Conservation (phyloP, 208 protist species). For the Novymonas esmeraldas region DNA sequence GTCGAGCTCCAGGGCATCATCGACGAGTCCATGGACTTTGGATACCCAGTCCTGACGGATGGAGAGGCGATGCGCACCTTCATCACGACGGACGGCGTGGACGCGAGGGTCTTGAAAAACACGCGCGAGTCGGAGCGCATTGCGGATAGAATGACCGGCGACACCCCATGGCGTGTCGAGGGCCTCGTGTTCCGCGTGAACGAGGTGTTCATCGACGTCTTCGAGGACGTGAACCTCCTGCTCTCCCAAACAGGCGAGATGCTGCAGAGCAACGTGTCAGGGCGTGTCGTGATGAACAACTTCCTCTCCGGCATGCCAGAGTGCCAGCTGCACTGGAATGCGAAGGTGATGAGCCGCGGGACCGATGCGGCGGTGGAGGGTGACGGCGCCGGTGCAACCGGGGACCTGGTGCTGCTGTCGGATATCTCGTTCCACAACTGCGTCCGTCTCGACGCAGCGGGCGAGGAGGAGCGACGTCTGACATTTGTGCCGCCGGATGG, state of each 20-base stretch:
- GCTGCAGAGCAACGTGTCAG: slow-evolving; percentile 93
- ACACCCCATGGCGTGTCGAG: slow-evolving; percentile 92
- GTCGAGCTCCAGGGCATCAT: slow-evolving; percentile 97
- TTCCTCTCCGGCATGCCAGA: slow-evolving; percentile 99
- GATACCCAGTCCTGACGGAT: slow-evolving; percentile 96
- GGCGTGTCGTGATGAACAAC: slow-evolving; percentile 95
- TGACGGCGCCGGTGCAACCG: slow-evolving; percentile 11
- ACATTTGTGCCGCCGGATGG: slow-evolving; percentile 96
- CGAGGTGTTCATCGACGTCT: slow-evolving; percentile 98
- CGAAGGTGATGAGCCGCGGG: slow-evolving; percentile 36
- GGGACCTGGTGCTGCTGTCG: slow-evolving; percentile 77
- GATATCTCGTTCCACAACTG: slow-evolving; percentile 98
- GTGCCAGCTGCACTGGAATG: slow-evolving; percentile 97
- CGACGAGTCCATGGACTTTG: slow-evolving; percentile 99
- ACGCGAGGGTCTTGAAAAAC: slow-evolving; percentile 49
- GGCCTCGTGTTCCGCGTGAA: slow-evolving; percentile 96
- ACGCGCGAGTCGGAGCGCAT: slow-evolving; percentile 49
- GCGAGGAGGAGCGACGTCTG: slow-evolving; percentile 69
- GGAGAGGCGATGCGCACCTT: slow-evolving; percentile 90
- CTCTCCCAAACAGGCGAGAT: slow-evolving; percentile 92
- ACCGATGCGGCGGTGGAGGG: slow-evolving; percentile 5
- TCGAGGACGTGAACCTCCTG: slow-evolving; percentile 97
- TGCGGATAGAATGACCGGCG: slow-evolving; percentile 91
- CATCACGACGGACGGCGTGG: slow-evolving; percentile 82
- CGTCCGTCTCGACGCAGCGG: slow-evolving; percentile 94